phyloP scores from a whole-genome alignment of 164 flowering plant species.

The Tetrastigma voinierianum region DNA sequence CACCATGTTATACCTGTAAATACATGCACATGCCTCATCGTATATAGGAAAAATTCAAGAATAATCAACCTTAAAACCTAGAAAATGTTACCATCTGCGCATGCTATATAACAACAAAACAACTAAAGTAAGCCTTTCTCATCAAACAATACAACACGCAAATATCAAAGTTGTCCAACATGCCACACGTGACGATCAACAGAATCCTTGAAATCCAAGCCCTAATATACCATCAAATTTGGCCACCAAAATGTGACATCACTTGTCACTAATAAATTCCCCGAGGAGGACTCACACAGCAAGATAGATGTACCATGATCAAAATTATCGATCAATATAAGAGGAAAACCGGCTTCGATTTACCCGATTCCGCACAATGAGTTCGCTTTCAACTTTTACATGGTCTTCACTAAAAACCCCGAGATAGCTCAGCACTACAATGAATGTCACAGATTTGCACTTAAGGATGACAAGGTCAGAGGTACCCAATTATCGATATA shows the following conservation, averaged over 20 bases:
- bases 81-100: background rate
- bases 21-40: background rate
- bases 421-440: conserved; percentile 41
- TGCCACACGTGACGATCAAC: conserved; percentile 58
- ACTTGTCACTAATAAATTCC: conserved; percentile 48
- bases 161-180: background rate
- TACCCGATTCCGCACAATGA: conserved; percentile 41
- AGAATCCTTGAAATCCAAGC: conserved; percentile 50
- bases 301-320: background rate
- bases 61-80: background rate
- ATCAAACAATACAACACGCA: too few relatives aligned
- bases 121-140: too few relatives aligned
- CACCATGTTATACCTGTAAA: conserved; percentile 47
- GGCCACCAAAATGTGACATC: conserved; percentile 44
- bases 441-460: conserved; percentile 34
- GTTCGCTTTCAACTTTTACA: conserved; percentile 38
- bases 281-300: conserved; percentile 15
- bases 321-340: background rate
- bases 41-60: background rate
- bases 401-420: conserved; percentile 42
- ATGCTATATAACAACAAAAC: too few relatives aligned
- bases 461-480: background rate
- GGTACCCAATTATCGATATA: background rate
- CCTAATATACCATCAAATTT: conserved; percentile 55
- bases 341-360: background rate